Conservation (phyloP, 2,329 filamentous ascomycete genomes). For the Sphaerostilbella broomeana region DNA sequence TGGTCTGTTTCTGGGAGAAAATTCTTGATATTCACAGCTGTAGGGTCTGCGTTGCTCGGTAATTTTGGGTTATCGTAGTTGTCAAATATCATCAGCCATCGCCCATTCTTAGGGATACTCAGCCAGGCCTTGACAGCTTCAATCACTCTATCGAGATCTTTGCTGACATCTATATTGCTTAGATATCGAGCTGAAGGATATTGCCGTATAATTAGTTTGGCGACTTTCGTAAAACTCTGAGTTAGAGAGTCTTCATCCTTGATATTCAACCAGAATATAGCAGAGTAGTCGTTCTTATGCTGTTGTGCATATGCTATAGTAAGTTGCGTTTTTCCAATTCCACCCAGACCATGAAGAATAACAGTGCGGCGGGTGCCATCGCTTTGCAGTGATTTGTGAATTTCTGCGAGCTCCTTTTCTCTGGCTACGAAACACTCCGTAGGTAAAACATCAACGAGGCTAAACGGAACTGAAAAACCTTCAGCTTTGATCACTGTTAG, state of each 20-base stretch:
- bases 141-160: conserved; percentile 22
- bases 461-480: no score
- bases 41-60: conserved; percentile 1
- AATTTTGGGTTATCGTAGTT: conserved; percentile 35
- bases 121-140: conserved; percentile 33
- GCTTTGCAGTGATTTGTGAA: not conserved
- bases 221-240: not conserved
- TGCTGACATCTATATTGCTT: not conserved
- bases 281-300: not conserved
- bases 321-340: not conserved
- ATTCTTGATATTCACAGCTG: conserved; percentile 25
- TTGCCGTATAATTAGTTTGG: no score
- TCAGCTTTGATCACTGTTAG: no score
- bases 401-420: not conserved
- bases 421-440: not conserved
- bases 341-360: not conserved
- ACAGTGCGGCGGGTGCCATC: not conserved
- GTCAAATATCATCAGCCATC: conserved; percentile 35
- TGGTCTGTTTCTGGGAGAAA: conserved; percentile 29
- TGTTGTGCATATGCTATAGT: not conserved
- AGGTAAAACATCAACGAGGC: no score
- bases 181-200: not conserved
- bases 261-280: not conserved
- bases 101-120: conserved; percentile 24
- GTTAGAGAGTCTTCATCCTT: not conserved